Base-by-base conservation (phyloP, 345 rosid species). In the Populus ilicifolia region DNA sequence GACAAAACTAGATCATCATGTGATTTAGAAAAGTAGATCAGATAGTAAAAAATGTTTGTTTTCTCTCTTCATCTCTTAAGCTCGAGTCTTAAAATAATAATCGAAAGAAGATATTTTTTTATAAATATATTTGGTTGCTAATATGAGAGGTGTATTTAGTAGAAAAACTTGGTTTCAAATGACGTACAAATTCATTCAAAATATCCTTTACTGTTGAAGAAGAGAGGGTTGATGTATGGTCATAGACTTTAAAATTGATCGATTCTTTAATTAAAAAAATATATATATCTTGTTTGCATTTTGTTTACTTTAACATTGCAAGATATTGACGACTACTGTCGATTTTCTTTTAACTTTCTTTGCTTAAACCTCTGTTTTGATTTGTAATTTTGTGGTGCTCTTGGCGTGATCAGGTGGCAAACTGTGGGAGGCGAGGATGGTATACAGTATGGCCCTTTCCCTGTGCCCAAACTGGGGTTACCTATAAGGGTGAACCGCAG, bases 391-490 rank as follows among this genome's bases (percentile, higher is more conserved):
- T 39, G 23, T 68, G 46, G 21, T 68, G 23, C 16, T 41, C 44
- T 68, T 75, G 79, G 83, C 27, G 79, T 41, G 44, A 41, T 73
- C 83, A 95, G 99, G 87, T 95, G 99, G 99, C 84, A 89, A 83
- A 85, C 86, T 43, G 77, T 84, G 62, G 96, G 92, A 83, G 88
- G 82, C 2, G 90, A 86, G 1, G 92, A 90, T 80, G 99, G 92
- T 20, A 90, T 95, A 76, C 98, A 93, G 48, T 95, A 95, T 78
- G 96, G 91, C 18, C 99, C 99, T 66, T 95, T 95, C 75, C 99
- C 98, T 1, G 96, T 95, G 16, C 98, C 99, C 67, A 91, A 85
- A 80, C 84, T 75, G 30, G 99, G 99, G n/a, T 85, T 93, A 74
- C 97, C 98, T 35, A 80, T 95, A 72, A 86, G 82, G 78, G 90